Conservation (phyloP, 1,139 yeast genomes). For the Pichia sp. region DNA sequence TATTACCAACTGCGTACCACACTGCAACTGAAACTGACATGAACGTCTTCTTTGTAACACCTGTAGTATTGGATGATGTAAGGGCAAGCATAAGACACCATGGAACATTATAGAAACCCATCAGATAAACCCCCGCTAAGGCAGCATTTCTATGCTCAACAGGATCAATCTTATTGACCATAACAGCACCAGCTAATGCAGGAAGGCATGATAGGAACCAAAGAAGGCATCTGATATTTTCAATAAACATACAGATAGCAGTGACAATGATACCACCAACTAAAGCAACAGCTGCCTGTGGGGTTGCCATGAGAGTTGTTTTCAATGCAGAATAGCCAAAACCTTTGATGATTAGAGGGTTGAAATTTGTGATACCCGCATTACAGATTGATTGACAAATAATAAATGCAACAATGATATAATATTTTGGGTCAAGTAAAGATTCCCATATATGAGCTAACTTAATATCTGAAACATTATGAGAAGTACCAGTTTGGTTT, state of each 20-base stretch:
- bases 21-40: constrained; percentile 40
- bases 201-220: constrained; percentile 2
- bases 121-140: constrained; percentile 10
- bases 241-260: constrained; percentile 3
- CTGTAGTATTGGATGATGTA: constrained; percentile 9
- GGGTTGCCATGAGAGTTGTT: constrained; percentile 3
- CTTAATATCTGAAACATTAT: not conserved
- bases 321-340: constrained; percentile 5
- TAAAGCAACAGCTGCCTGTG: constrained; percentile 4
- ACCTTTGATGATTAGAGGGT: constrained; percentile 3
- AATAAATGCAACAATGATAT: constrained; percentile 1
- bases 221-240: constrained; percentile 2
- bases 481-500: constrained; percentile 1
- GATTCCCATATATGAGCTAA: constrained; percentile 2
- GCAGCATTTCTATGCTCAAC: constrained; percentile 26
- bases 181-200: constrained; percentile 1
- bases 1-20: constrained; percentile 54
- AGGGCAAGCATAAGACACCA: constrained; percentile 7
- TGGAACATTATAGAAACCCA: constrained; percentile 12
- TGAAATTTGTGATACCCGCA: constrained; percentile 2
- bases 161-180: constrained; percentile 2
- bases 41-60: constrained; percentile 10
- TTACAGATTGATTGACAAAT: constrained; percentile 2
- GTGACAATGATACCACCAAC: constrained; percentile 4
- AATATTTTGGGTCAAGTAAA: constrained; percentile 1